Conservation (phyloP, 768 basidiomycete species). For the Gymnopilus junonius region DNA sequence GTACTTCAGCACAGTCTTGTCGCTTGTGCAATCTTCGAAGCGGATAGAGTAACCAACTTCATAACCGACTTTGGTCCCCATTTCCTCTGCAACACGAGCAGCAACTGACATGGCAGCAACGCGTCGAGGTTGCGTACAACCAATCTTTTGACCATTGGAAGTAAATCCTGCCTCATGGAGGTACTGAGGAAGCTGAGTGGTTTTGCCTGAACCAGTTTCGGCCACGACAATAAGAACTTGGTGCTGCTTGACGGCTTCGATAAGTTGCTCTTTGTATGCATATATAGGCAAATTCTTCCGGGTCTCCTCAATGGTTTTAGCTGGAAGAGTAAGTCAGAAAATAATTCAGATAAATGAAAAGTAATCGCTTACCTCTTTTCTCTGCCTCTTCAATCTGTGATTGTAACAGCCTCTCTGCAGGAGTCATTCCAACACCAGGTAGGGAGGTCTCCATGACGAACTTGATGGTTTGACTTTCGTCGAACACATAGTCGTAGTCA, state of each 20-base stretch:
- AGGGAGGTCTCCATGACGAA: conserved; percentile 88
- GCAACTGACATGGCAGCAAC: conserved; percentile 99
- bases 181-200: conserved; percentile 97
- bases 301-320: conserved; percentile 89
- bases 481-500: conserved; percentile 97
- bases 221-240: conserved; percentile 98
- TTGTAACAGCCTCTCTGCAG: conserved; percentile 84
- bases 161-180: conserved; percentile 98
- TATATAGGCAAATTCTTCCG: conserved; percentile 95
- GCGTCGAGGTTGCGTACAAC: conserved; percentile 97
- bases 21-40: conserved; percentile 99
- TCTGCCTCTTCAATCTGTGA: conserved; percentile 92
- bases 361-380: conserved; percentile 68
- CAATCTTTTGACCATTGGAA: conserved; percentile 82
- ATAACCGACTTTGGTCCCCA: conserved; percentile 95
- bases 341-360: neutral
- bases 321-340: conserved; percentile 40
- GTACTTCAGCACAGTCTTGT: conserved; percentile 98
- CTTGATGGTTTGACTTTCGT: conserved; percentile 95
- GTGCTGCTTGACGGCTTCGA: conserved; percentile 87
- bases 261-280: conserved; percentile 83
- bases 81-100: conserved; percentile 98
- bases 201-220: conserved; percentile 99
- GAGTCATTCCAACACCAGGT: conserved; percentile 72
- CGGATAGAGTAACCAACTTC: conserved; percentile 99